These are phyloP conservation scores for Gossypium aridum DNA, from an alignment of 441 rosid genomes.

Conservation along the genomic window DNA sequence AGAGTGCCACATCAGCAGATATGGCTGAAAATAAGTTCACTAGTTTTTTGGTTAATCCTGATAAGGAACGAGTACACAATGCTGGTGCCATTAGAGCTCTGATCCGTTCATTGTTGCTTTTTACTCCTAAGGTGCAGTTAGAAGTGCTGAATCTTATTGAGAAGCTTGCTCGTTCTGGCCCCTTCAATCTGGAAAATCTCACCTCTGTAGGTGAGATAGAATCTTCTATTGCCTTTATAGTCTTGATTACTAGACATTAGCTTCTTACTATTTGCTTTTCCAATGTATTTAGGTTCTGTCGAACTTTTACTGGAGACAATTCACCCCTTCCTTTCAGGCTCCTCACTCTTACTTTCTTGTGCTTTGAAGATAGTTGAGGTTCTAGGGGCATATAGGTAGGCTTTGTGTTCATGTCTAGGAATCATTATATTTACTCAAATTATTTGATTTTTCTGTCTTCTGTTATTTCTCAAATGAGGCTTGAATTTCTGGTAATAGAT, in stretches of 20 bases:
- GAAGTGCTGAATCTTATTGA: slow-evolving; percentile 78
- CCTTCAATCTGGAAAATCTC: slow-evolving; percentile 96
- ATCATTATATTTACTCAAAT: slow-evolving; percentile 7
- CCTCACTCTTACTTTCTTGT: slow-evolving; percentile 77
- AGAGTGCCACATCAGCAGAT: slow-evolving; percentile 38
- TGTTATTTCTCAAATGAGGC: slow-evolving; percentile 19
- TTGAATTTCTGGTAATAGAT: slow-evolving; percentile 52
- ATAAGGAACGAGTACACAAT: slow-evolving; percentile 82
- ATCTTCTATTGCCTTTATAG: not conserved
- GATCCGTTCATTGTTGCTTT: slow-evolving; percentile 83
- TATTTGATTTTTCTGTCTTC: slow-evolving; percentile 10
- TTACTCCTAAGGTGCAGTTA: slow-evolving; percentile 94
- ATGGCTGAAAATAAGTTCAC: slow-evolving; percentile 42
- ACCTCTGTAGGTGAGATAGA: slow-evolving; percentile 80
- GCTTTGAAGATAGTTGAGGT: slow-evolving; percentile 93
- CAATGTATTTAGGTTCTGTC: slow-evolving; percentile 66
- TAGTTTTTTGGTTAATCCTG: slow-evolving; percentile 58
- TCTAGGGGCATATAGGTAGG: slow-evolving; percentile 98
- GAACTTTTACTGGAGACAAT: slow-evolving; percentile 93
- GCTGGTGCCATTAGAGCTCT: slow-evolving; percentile 89
- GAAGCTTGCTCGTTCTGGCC: slow-evolving; percentile 84
- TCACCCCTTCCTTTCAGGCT: slow-evolving; percentile 79
- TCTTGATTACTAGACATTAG: slow-evolving; percentile 14
- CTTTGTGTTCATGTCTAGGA: slow-evolving; percentile 12
- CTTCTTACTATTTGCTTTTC: slow-evolving; percentile 15